Evolutionary conservation across 108 stramenopile species (phyloP).

Genomic region (Nitzschia inconspicua): DNA sequence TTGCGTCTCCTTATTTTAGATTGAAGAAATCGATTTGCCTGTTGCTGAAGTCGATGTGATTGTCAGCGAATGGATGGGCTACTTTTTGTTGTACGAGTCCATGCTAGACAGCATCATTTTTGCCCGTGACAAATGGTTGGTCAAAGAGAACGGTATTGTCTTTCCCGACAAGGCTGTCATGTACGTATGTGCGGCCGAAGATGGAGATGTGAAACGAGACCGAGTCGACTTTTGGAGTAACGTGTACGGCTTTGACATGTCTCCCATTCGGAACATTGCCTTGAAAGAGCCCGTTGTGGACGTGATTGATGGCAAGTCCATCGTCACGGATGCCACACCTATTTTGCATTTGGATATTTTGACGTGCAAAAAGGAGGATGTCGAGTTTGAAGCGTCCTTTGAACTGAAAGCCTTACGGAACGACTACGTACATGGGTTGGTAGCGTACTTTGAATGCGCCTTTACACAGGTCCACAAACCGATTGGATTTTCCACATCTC

Average conservation of each 20-base stretch:
- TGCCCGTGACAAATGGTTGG: conserved; percentile 88
- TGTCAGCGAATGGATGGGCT: conserved; percentile 99
- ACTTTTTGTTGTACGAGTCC: conserved; percentile 95
- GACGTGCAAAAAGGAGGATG: conserved; percentile 88
- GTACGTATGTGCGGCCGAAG: conserved; percentile 86
- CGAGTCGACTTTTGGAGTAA: conserved; percentile 89
- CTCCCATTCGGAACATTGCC: conserved; percentile 86
- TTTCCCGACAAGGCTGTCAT: conserved; percentile 95
- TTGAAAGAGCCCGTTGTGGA: conserved; percentile 95
- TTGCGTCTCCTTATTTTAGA: background rate
- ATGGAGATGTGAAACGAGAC: conserved; percentile 71
- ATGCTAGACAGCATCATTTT: conserved; percentile 95
- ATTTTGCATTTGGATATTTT: conserved; percentile 89
- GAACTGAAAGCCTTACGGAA: conserved; percentile 66
- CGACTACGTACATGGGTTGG: conserved; percentile 90
- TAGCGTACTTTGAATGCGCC: conserved; percentile 94
- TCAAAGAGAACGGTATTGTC: conserved; percentile 69
- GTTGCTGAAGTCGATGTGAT: conserved; percentile 92
- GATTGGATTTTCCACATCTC: conserved; percentile 92
- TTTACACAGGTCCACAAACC: conserved; percentile 94
- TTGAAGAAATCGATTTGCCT: conserved; percentile 90
- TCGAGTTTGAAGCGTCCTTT: conserved; percentile 76
- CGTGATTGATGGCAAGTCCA: conserved; percentile 76
- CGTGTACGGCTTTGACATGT: conserved; percentile 98
- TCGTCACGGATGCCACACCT: conserved; percentile 76